Base-by-base conservation (phyloP, 306 rosid species). In the Malus asiatica region DNA sequence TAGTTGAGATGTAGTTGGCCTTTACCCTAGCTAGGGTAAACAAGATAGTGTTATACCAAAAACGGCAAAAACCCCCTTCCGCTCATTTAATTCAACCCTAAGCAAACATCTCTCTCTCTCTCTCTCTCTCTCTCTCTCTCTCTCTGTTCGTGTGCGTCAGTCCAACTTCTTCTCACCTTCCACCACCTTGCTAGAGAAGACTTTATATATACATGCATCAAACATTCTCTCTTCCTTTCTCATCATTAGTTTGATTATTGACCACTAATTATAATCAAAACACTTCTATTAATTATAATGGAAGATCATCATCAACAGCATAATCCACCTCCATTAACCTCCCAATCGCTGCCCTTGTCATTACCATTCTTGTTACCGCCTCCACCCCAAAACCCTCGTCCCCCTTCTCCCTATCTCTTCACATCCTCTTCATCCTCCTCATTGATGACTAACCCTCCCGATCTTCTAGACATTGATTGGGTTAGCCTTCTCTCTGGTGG, bases 131-230 rank as follows among this genome's bases (percentile, higher is more conserved):
- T 13, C 4, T 44, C 53, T 48, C 19, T 48, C 55, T 48, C 20
- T 51, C 16, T 15, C 55, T 11, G 23, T 13, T 25, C 44, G 18
- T 64, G 69, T 78, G 74, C 73, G 83, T 84, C 81, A 69, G 84
- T 76, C 90, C 88, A 87, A 87, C 91, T 70, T 86, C 86, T 88
- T 85, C 88, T 84, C 83, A 90, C 91, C 84, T 83, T 84, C 83
- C 86, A 82, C 88, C 83, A 71, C 80, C 81, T 77, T 77, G 55
- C 55, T 51, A 20, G 2, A 51, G 20, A 66, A 19, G 76, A 33
- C 59, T 73, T 61, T 75, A 63, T 83, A 84, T 87, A 87, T 71
- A 82, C 83, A 68, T 58, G 30, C 30, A 64, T 45, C 22, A 75
- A 71, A 72, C 88, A 79, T 76, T 79, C 75, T 48, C 84, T 81